Conservation (phyloP, 306 rosid species). For the Oxytropis ochrocephala region DNA sequence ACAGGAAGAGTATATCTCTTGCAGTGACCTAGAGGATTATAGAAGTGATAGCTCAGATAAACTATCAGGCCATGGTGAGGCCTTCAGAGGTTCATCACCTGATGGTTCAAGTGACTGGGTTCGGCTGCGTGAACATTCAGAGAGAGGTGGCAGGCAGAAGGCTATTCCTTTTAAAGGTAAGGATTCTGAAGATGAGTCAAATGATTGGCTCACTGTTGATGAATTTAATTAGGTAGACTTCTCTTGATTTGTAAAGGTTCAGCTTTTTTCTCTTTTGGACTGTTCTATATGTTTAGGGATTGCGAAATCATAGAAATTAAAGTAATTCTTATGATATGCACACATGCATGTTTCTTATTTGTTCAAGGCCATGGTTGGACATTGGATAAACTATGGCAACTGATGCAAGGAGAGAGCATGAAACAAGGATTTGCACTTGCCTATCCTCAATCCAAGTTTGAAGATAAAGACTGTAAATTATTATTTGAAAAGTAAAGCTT, state of each 20-base stretch:
- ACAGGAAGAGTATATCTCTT: conserved; percentile 57
- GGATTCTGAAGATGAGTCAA: conserved; percentile 84
- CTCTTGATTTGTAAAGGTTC: conserved; percentile 39
- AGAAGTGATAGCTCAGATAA: conserved; percentile 47
- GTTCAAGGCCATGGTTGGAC: not conserved
- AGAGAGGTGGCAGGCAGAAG: conserved; percentile 26
- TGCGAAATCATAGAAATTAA: conserved; percentile 8
- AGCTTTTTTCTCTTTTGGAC: not conserved
- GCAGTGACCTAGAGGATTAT: conserved; percentile 77
- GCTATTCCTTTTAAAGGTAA: conserved; percentile 35
- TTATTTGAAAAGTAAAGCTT: not conserved
- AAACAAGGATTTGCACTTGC: no score
- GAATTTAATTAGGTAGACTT: conserved; percentile 41
- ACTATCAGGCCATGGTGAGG: conserved; percentile 30
- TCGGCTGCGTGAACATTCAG: conserved; percentile 46
- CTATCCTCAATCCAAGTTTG: not conserved
- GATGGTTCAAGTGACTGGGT: conserved; percentile 74
- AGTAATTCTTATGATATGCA: conserved; percentile 11
- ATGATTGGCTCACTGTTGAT: conserved; percentile 80
- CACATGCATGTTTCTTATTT: not conserved
- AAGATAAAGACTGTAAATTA: not conserved
- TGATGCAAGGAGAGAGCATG: no score
- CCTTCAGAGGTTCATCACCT: conserved; percentile 44
- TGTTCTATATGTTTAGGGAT: conserved; percentile 25
- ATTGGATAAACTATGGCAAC: not conserved